Base-by-base conservation (phyloP, 176 grass and related monocot genomes). In the Bothriochloa decipiens region DNA sequence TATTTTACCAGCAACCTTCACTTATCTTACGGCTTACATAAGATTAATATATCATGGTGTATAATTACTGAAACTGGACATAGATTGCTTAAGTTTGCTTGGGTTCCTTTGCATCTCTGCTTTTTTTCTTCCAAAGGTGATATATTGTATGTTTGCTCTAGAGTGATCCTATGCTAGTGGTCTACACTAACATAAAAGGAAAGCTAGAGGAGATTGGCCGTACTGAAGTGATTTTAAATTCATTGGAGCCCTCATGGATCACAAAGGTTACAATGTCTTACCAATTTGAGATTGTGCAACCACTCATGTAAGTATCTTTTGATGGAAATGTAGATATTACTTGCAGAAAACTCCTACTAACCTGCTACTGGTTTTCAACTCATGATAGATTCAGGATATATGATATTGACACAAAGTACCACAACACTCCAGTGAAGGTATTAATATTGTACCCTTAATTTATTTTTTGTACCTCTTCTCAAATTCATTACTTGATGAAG, bases 201-300 rank as follows among this genome's bases (percentile, higher is more conserved):
- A 98, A 81, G 79, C 89, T 92, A 75, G 89, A 96, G 87, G 96
- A 98, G 92, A 83, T 98, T 87, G 93, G 93, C 27, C 93, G 91
- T 73, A 98, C 93, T 65, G 96, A 98, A 90, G 93, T 98, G 8
- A 87, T 96, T 88, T 52, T 88, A 78, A 98, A 98, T 83, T 90
- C 86, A 50, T 68, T 95, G 50, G 94, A 89, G 55, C 96, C 96
- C 47, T 64, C 75, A 53, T 98, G 96, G 96, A 98, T 98, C 36
- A 96, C 96, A 65, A 96, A 96, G 89, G 62, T 83, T 81, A 79
- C 75, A 77, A 93, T 98, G 49, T 94, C 91, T 74, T 98, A 94
- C 81, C 96, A 98, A 74, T 98, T 98, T 82, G 96, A 96, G 86
- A 94, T 92, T 76, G 86, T 98, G 60, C 96, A 96, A 41, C 91